Evolutionary conservation across 2,329 filamentous ascomycete species (phyloP), one percentile per base, ranked within the genome.

Genomic region (Aspergillus candidus): DNA sequence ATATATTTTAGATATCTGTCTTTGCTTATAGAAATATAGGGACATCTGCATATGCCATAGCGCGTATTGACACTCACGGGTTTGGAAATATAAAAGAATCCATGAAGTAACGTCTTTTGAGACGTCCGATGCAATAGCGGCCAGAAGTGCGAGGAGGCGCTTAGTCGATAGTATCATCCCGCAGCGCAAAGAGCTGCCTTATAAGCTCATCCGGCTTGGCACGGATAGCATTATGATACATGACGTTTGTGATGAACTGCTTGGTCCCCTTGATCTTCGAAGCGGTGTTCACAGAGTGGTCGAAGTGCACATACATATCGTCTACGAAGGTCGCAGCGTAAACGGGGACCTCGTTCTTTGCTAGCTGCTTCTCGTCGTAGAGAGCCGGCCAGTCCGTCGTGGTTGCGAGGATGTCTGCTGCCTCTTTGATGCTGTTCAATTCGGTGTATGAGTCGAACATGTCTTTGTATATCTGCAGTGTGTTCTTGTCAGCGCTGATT

Each of bases 231-330:
- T 93, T 84, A 66, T 97, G 91, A 60, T 93, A 93, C 75, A 94
- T 79, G 17, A 77, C 74, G 62, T 95, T 96, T 32, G 88, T 95
- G 59, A 93, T 80, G 56, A 84, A 93, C 33, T 87, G 82, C 70
- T 88, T 89, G 61, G 80, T 84, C 1, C 82, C 83, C 61, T 79
- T 84, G 61, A 96, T 86, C 58, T 82, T 78, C 33, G 70, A 71
- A 8, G 87, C 88, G 12, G 88, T 94, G 55, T 85, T 80, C 55
- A 79, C 76, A 7, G 86, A 84, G 43, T 89, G 70, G 6, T 80
- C 79, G 54, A 79, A 86, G 59, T 94, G 86, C 27, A 97, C 90
- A 58, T 94, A 96, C 86, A 96, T 93, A 61, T 95, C 89, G 50
- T 95, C 84, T 4, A 88, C 65, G 55, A 86, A 97, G 2, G 81